Percentiles rank a stretch among this genome's conserved stretches.
phyloP scores from a whole-genome alignment of 768 basidiomycete genomes.

The Russula emetica region DNA sequence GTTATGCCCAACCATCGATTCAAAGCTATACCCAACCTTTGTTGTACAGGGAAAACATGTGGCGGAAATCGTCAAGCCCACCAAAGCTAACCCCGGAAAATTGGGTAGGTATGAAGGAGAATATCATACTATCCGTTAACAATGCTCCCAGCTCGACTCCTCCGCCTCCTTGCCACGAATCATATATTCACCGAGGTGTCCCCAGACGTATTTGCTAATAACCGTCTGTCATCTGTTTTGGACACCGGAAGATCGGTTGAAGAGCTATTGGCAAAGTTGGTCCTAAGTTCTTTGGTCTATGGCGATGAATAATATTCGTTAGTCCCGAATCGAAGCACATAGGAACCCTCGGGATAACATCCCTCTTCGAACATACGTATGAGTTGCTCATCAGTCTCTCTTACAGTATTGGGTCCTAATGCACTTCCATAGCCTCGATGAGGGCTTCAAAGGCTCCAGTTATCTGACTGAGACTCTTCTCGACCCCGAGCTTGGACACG shows the following conservation, averaged over 20 bases:
- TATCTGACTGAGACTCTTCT: conserved; percentile 30
- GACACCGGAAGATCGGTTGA: conserved; percentile 35
- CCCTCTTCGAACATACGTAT: conserved; percentile 15
- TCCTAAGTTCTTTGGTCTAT: background rate
- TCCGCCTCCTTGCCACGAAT: conserved; percentile 33
- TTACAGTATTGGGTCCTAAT: background rate
- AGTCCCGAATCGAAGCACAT: conserved; percentile 16
- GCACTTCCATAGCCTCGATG: conserved; percentile 23
- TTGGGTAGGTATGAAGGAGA: conserved; percentile 17
- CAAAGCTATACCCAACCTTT: too few relatives aligned
- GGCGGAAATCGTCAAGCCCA: conserved; percentile 37
- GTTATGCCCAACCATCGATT: background rate
- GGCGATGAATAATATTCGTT: background rate
- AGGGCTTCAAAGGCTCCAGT: conserved; percentile 28
- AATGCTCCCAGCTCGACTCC: conserved; percentile 28
- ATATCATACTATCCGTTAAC: background rate
- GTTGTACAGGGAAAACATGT: conserved; percentile 32
- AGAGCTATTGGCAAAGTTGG: conserved; percentile 20
- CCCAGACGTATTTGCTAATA: conserved; percentile 33
- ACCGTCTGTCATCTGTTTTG: conserved; percentile 30
- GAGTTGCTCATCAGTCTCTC: background rate
- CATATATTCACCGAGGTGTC: conserved; percentile 33
- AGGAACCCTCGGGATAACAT: conserved; percentile 19
- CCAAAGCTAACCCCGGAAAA: conserved; percentile 23
- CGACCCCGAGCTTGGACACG: conserved; percentile 13